phyloP scores from a whole-genome alignment of 495 filamentous ascomycete genomes.

The Hamigera avellanea region DNA sequence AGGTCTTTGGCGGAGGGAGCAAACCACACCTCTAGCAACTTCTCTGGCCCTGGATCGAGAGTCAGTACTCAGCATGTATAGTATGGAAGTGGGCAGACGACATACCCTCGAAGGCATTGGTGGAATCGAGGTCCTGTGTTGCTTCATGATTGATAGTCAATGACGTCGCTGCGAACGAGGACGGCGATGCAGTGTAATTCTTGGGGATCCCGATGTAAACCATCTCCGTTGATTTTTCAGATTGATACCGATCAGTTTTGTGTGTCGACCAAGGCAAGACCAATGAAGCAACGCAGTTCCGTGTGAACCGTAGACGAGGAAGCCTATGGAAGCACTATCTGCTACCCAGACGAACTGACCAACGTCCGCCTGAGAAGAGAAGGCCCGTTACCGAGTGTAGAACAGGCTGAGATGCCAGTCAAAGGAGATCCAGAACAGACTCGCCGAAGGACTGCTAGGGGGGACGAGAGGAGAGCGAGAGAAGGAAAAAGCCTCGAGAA shows the following conservation, averaged over 20 bases:
- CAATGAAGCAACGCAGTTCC: slow-evolving; percentile 15
- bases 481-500: slow-evolving; percentile 67
- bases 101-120: slow-evolving; percentile 90
- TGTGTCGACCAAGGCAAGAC: slow-evolving; percentile 6
- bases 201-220: slow-evolving; percentile 67
- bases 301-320: slow-evolving; percentile 17
- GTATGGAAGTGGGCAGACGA: not conserved
- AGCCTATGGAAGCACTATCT: slow-evolving; percentile 50
- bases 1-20: slow-evolving; percentile 70
- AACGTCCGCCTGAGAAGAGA: slow-evolving; percentile 84
- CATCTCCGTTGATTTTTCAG: slow-evolving; percentile 49
- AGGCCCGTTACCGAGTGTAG: slow-evolving; percentile 61
- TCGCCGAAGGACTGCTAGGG: slow-evolving; percentile 60
- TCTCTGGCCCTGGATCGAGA: slow-evolving; percentile 64
- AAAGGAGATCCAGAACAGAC: slow-evolving; percentile 24
- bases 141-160: slow-evolving; percentile 96
- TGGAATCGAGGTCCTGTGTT: slow-evolving; percentile 87
- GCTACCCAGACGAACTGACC: slow-evolving; percentile 81
- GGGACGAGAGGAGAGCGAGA: slow-evolving; percentile 65
- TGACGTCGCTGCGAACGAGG: slow-evolving; percentile 65
- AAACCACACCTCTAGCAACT: slow-evolving; percentile 98
- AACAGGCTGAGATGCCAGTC: slow-evolving; percentile 53
- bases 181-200: slow-evolving; percentile 70
- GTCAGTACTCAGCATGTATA: no score
- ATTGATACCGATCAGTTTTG: not conserved